These are phyloP conservation scores for Aspergillus homomorphus DNA, from an alignment of 495 filamentous ascomycete species.

Conservation along the genomic window DNA sequence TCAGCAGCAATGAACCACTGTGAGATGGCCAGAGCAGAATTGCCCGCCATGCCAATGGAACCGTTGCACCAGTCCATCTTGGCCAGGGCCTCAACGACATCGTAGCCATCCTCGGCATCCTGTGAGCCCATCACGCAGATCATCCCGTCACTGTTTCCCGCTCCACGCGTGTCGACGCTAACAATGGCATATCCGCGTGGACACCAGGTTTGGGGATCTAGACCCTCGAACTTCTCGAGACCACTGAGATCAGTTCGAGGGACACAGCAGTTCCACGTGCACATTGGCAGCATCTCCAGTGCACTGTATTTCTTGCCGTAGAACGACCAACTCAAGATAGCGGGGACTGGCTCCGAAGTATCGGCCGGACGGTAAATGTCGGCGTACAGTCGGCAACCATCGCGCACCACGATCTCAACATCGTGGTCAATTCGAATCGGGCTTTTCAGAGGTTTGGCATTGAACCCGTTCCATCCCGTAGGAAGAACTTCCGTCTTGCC, in stretches of 20 bases:
- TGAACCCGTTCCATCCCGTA: constrained; percentile 29
- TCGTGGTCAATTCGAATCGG: constrained; percentile 30
- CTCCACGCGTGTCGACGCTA: constrained; percentile 38
- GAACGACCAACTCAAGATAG: constrained; percentile 19
- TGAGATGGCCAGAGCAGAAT: constrained; percentile 34
- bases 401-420: constrained; percentile 29
- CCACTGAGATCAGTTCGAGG: constrained; percentile 22
- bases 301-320: constrained; percentile 14
- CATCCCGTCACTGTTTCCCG: constrained; percentile 35
- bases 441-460: constrained; percentile 24
- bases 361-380: constrained; percentile 37
- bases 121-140: constrained; percentile 42
- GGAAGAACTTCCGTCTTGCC: constrained; percentile 29
- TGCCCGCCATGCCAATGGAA: constrained; percentile 43
- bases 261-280: constrained; percentile 26
- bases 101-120: constrained; percentile 44
- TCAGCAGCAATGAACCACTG: constrained; percentile 42
- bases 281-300: constrained; percentile 28
- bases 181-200: constrained; percentile 40
- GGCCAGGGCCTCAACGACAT: constrained; percentile 42
- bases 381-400: constrained; percentile 29
- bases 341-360: constrained; percentile 30
- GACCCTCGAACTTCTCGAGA: constrained; percentile 45
- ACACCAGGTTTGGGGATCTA: constrained; percentile 42
- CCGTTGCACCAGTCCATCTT: constrained; percentile 45